Conservation (phyloP, 495 filamentous ascomycete species). For the Penicillium atrosanguineum region DNA sequence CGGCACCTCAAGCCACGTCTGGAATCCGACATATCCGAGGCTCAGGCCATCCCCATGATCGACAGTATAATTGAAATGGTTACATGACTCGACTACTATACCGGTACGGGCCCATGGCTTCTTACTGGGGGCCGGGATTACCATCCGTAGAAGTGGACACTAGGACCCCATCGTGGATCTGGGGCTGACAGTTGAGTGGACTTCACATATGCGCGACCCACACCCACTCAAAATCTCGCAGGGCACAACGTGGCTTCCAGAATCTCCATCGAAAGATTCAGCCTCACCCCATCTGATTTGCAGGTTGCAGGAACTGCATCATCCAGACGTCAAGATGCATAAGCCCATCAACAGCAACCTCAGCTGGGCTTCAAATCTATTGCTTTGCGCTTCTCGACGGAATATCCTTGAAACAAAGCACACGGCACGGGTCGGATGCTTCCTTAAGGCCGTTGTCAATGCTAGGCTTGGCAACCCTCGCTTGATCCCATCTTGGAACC, state of each 20-base stretch:
- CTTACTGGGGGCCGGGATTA: neutral
- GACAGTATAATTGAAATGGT: neutral
- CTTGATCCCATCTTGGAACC: neutral
- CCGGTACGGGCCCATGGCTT: neutral
- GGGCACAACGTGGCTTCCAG: constrained; percentile 28
- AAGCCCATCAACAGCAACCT: neutral
- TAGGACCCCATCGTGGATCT: constrained; percentile 13
- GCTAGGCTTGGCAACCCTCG: constrained; percentile 8
- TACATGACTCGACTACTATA: neutral
- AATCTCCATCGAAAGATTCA: constrained; percentile 12
- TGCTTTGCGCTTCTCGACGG: neutral
- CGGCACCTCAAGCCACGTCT: neutral
- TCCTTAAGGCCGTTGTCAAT: constrained; percentile 6
- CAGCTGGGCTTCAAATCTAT: neutral
- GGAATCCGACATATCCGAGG: constrained; percentile 1
- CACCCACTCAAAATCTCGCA: constrained; percentile 6
- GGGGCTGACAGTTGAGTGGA: constrained; percentile 15
- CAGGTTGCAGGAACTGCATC: constrained; percentile 11
- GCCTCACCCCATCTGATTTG: constrained; percentile 5
- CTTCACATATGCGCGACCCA: neutral
- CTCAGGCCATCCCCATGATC: neutral
- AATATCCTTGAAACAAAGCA: constrained; percentile 3
- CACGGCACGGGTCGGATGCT: constrained; percentile 14
- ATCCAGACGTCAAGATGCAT: constrained; percentile 2
- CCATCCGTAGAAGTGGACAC: neutral